Percentiles rank a stretch among this genome's conserved stretches.
phyloP scores from a whole-genome alignment of 2,329 filamentous ascomycete species.

The Trichoderma harzianum region DNA sequence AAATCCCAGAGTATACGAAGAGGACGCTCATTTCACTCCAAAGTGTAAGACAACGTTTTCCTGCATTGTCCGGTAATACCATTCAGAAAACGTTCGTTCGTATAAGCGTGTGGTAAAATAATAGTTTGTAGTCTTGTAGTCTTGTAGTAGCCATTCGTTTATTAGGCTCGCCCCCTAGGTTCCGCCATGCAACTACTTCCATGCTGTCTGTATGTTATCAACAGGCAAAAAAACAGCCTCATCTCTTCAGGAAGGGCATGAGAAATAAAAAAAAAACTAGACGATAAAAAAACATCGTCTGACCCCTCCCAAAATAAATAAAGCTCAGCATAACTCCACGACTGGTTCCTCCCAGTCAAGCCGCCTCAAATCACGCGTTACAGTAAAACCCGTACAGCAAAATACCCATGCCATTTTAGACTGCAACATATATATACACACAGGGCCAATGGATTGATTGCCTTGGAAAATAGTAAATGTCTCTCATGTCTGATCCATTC shows the following conservation, averaged over 20 bases:
- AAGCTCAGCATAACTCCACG: constrained; percentile 6
- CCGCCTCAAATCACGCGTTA: not conserved
- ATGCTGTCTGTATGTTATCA: not conserved
- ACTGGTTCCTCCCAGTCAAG: not conserved
- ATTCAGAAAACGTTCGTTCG: not conserved
- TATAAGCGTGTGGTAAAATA: not conserved
- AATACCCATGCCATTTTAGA: not conserved
- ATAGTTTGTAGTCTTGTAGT: not conserved
- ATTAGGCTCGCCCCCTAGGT: not conserved
- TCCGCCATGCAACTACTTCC: not conserved
- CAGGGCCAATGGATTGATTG: not conserved
- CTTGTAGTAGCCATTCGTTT: not conserved
- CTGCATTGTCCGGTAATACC: not conserved
- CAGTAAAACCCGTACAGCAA: not conserved
- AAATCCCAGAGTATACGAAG: too few species aligned
- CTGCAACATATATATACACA: not conserved
- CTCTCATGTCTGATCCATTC: not conserved
- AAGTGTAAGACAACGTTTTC: too few species aligned
- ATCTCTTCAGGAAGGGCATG: not conserved
- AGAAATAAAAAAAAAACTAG: not conserved
- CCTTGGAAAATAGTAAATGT: not conserved
- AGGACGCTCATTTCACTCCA: too few species aligned
- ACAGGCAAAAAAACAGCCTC: not conserved
- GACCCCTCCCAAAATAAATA: not conserved
- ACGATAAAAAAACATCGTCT: not conserved